These are phyloP conservation scores for Botrytis byssoidea DNA, from an alignment of 2,329 filamentous ascomycete genomes.

Conservation along the genomic window DNA sequence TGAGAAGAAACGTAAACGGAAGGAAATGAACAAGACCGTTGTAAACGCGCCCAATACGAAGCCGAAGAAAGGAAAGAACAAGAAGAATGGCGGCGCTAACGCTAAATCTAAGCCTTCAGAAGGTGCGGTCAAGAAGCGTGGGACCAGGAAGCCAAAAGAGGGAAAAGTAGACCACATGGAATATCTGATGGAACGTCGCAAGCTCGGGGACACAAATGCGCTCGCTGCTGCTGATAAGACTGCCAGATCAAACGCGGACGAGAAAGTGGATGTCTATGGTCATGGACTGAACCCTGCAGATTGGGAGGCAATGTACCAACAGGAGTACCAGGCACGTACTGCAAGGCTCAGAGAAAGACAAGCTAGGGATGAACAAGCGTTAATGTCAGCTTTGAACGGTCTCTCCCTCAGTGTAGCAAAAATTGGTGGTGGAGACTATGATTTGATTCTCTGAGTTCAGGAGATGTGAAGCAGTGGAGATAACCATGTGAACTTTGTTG, in stretches of 20 bases:
- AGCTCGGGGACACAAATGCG: neutral
- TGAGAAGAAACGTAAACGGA: neutral
- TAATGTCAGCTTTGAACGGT: neutral
- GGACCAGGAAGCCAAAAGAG: neutral
- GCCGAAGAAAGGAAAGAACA: neutral
- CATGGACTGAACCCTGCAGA: neutral
- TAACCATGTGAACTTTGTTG: rapidly evolving
- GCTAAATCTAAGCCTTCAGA: neutral
- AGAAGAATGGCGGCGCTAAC: neutral
- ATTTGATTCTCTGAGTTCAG: neutral
- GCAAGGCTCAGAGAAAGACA: neutral
- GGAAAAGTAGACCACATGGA: neutral
- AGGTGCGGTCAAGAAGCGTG: neutral
- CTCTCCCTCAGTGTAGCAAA: neutral
- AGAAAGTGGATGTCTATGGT: neutral
- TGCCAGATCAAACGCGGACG: neutral
- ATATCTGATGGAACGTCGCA: neutral
- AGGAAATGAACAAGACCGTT: neutral
- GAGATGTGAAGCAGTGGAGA: rapidly evolving
- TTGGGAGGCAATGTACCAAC: neutral
- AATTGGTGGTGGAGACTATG: neutral
- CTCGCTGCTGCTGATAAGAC: neutral
- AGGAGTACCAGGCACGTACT: neutral
- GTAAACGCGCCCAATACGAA: neutral
- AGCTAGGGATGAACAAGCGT: neutral